These are phyloP conservation scores for Colletotrichum lupini DNA, from an alignment of 2,329 filamentous ascomycete genomes.

Conservation along the genomic window DNA sequence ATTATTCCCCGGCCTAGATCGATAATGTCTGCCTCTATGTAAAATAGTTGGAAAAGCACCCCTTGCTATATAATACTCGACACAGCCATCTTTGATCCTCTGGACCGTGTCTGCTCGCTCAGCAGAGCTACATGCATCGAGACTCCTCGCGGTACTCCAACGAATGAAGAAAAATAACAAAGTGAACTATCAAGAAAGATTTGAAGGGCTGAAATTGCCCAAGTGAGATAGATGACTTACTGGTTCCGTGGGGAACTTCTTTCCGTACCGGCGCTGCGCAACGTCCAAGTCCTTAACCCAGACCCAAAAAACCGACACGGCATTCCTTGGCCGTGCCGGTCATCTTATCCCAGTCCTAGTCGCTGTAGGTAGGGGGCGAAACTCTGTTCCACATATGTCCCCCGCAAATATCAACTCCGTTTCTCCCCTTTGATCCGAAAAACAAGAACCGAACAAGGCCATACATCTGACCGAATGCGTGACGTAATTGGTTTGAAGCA, in stretches of 20 bases:
- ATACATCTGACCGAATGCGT: neutral
- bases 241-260: conserved; percentile 15
- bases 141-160: conserved; percentile 12
- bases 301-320: conserved; percentile 1
- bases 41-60: neutral
- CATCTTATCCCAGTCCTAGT: neutral
- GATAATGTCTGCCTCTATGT: conserved; percentile 16
- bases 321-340: conserved; percentile 7
- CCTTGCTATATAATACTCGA: conserved; percentile 25
- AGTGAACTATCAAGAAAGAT: conserved; percentile 4
- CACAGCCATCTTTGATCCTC: neutral
- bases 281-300: conserved; percentile 16
- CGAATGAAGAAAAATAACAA: neutral
- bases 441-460: conserved; percentile 8
- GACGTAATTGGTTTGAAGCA: neutral
- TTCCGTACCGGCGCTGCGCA: conserved; percentile 12
- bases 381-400: conserved; percentile 12
- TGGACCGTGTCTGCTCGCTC: neutral
- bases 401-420: conserved; percentile 28
- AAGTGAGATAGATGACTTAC: conserved; percentile 10
- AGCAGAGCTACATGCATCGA: neutral
- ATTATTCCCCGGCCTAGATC: conserved; percentile 16
- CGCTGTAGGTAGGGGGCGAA: neutral
- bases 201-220: conserved; percentile 9
- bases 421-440: conserved; percentile 24